Evolutionary conservation across 768 basidiomycete species (phyloP), one percentile per base, ranked within the genome.

Genomic region (Russula abietina): DNA sequence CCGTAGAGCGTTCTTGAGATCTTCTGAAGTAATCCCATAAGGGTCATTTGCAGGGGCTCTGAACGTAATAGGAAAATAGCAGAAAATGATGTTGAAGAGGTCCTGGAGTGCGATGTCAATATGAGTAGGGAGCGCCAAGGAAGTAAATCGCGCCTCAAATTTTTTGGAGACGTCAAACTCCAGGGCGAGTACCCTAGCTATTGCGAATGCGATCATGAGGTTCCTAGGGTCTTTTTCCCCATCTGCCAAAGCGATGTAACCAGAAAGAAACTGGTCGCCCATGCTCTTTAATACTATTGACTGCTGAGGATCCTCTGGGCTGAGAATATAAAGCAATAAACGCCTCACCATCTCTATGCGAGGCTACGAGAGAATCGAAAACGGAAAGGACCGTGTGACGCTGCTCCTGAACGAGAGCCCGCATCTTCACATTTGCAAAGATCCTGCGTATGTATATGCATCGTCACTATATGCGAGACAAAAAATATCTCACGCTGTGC

Each of bases 181-280:
- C 38, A 93, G 83, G 7, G 95, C 73, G 41, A 98, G 80, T 9
- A 93, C 88, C n/a, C 85, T 81, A 59, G 85, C 87, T 61, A 98
- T 90, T 5, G 89, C 85, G 72, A 98, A 99, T 30, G 91, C 90
- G 12, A 96, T 70, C 67, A 97, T 78, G 9, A 99, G 79, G 74
- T 98, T 99, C 19, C 97, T 81, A 33, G 97, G 97, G 71, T 99
- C 97, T 70, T 98, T 98, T 75, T 99, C 97, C 17, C 94, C 95
- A 60, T 97, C 91, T 4, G 86, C 93, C n/a, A 98, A 75, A 54
- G 72, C 71, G 33, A 88, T 81, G 72, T 98, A 99, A 26, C 84
- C 83, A 8, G 77, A 75, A 26, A 98, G 64, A 72, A 98, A 98
- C 9, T 77, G 80, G 28, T 83, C 78, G 1, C 87, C 88, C 80